Base-by-base conservation (phyloP, 768 basidiomycete genomes). In the Tubosaeta sp. region DNA sequence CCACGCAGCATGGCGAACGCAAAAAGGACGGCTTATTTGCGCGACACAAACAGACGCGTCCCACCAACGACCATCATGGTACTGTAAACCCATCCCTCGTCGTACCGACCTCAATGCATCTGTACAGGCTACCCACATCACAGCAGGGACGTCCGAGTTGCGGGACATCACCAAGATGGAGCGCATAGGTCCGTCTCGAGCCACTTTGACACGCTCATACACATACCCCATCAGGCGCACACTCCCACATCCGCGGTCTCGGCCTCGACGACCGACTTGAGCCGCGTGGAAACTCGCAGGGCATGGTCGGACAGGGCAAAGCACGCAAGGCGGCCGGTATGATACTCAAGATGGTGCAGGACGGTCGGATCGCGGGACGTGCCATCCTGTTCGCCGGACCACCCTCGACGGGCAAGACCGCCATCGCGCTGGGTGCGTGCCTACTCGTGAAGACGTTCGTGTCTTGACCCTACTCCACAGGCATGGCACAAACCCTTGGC, bases 371-470 rank as follows among this genome's bases (percentile, higher is more conserved):
- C 61, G 94, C 96, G 0, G 96, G 96, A 24, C 81, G 95, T 39
- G 92, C 94, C 6, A 94, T 99, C 71, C 75, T 99, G 48, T 96
- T 99, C 70, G 96, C 96, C 16, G 96, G 96, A 0, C 96, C 96
- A 6, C 94, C 96, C 6, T 92, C 91, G 29, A 93, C 94, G 1
- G 96, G 96, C 22, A 99, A 99, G 72, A 98, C 96, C 0, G 96
- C 96, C 29, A 96, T 99, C 63, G 96, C 95, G 6, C 80, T 98
- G 71, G 95, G 94, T 90, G 81, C 75, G 44, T 44, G 8, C 11
- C 30, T 30, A 11, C 13, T 25, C 13, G 9, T 32, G 21, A 2
- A 31, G 19, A 16, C 16, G 3, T 3, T 24, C 8, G 2, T 3
- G 21, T 8, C 1, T 47, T 52, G 19, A 56, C 36, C 16, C 11